Base-by-base conservation (phyloP, 306 rosid species). In the Ammopiptanthus mongolicus region DNA sequence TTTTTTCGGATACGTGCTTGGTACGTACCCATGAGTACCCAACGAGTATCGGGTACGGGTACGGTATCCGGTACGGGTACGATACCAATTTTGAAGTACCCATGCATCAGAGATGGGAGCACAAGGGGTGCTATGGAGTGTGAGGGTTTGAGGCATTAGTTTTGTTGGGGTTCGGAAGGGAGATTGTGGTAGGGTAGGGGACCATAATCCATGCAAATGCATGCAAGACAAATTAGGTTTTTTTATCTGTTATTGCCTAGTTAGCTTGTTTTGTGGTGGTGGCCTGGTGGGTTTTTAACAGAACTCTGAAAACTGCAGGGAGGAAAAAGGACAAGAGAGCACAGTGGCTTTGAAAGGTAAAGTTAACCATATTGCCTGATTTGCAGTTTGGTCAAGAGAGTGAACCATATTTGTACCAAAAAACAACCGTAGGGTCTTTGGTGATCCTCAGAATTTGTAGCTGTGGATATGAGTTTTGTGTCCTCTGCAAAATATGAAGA, bases 161-260 rank as follows among this genome's bases (percentile, higher is more conserved):
- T 66, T 48, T 39, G 78, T 7, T 44, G 50, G 50, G 53, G 50
- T 44, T 44, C 13, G 50, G 5, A 44, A 37, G 29, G 42, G 39
- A 53, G 31, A 7, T 5, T 41, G 34, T 28, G n/a, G 51, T 19
- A 25, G 84, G n/a, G 51, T 19, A 25, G 84, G 85, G 91, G 87
- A 80, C 91, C 85, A 78, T 55, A 56, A 7, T 64, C 83, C 83
- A 76, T 77, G 86, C 66, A 74, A 65, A 46, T 81, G 73, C 88
- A 91, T 85, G 89, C 76, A 78, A 81, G 76, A 82, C 87, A 86
- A 89, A 60, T 29, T 46, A 46, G 82, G 77, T 59, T 72, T 85
- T 36, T 76, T 83, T 12, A 69, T 78, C 74, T 39, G 74, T 47
- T 75, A 70, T 62, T 44, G 78, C 76, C 69, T 77, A 15, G 73